Evolutionary conservation across 306 rosid species (phyloP), one percentile per base, ranked within the genome.

Genomic region (Prunus persica): DNA sequence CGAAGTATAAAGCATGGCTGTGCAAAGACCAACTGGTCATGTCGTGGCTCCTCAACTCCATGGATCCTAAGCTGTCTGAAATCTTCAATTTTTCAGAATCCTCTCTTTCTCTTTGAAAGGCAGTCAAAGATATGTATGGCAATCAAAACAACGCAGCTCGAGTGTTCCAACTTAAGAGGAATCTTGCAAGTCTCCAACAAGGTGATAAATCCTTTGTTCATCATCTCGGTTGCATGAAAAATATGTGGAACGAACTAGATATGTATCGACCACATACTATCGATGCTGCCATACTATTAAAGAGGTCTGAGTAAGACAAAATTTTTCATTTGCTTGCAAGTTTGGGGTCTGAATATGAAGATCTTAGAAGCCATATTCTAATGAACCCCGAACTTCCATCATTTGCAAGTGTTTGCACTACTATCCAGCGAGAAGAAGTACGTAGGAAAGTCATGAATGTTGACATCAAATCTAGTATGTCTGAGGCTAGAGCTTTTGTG

Each of bases 31-130:
- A 61, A 22, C 16, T 73, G 5, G 46, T 73, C 3, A 19, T 45
- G 69, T 73, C 69, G 4, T 73, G 69, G 68, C 64, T 60, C 14
- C 57, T 57, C 19, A 60, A 73, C 45, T 47, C 58, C 15, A 69
- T 69, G 3, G 60, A 69, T 25, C 22, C 60, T 9, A 69, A 46
- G 22, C 3, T 47, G 6, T 50, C 24, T 2, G 38, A 47, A 25
- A 69, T 69, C 2, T 69, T 69, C 60, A 69, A 6, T 16, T 69
- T n/a, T 47, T 69, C 14, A 12, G 1, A 46, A 50, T 69, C 41
- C 0, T 47, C 43, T 7, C 15, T 6, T 13, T 0, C 25, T 50
- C 55, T 67, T 11, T 67, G 56, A 34, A 67, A 67, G 5, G 30
- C n/a, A 3, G 6, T 67, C 55, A 72, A 72, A 3, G 54, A 72